Base-by-base conservation (phyloP, 192 early-diverging fungal species). In the Chytriomyces hyalinus region DNA sequence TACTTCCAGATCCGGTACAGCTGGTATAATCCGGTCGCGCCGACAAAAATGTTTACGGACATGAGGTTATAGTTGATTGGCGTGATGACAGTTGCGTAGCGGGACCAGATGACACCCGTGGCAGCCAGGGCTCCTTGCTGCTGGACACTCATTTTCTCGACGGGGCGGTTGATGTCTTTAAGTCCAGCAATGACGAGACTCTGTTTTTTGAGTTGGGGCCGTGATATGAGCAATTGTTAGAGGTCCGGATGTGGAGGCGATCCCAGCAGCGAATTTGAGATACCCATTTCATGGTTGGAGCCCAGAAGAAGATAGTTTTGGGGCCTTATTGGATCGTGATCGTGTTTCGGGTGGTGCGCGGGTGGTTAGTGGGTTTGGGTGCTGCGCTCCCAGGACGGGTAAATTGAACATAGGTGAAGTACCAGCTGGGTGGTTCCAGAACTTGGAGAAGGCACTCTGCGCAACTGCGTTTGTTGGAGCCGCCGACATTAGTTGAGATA, bases 281-380 rank as follows among this genome's bases (percentile, higher is more conserved):
- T 87, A 92, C 92, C 94, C 93, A 95, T 92, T 96, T 96, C 86
- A 89, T 91, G 65, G 91, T 85, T 65, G 97, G 97, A 0, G 96
- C 97, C 97, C 97, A 99, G 82, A 99, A 99, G 84, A 95, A 94
- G 78, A 99, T 92, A 61, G 97, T 99, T 86, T 97, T 97, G 75
- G 97, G 97, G 68, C 95, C 95, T 92, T 36, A 43, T n/a, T 11
- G 8, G 60, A 59, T 15, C n/a, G 10, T 17, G 22, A n/a, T 49
- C 11, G 17, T 46, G 1, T 70, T 44, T 15, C 5, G 46, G 6
- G 3, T 22, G 22, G 6, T 10, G 45, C 0, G 17, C 9, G 11
- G 50, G 66, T 28, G 61, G 9, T n/a, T 11, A 75, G 7, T 15
- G 49, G 1, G 43, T 1, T 36, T 26, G 36, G 22, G 6, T 9